Base-by-base conservation (phyloP, 2,329 filamentous ascomycete species). In the Epichloe sp. region DNA sequence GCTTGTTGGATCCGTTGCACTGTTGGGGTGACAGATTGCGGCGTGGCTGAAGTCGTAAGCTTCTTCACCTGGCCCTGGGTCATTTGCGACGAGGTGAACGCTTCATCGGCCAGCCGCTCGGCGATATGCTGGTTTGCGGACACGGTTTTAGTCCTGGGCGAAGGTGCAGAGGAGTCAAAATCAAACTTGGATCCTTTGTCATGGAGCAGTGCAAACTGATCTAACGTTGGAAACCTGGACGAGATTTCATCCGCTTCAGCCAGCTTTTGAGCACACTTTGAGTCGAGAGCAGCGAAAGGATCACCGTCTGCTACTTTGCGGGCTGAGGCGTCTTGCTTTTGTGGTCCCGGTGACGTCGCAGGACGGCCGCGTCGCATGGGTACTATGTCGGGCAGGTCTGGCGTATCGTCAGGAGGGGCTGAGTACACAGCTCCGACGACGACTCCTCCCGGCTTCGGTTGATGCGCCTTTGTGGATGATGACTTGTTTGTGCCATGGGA, bases 141-240 rank as follows among this genome's bases (percentile, higher is more conserved):
- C 6, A 55, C 52, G 49, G 76, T 73, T 17, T 75, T 74, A 35
- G 77, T 63, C n/a, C 73, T 71, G 34, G 78, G 67, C 41, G 69
- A 67, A 11, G 72, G 65, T 40, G 70, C 67, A 23, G 76, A 71
- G 6, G 71, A 67, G 53, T 87, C 83, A 63, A 96, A 96, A 50
- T 91, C 83, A 59, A 96, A 96, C 53, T 88, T 90, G 54, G 80
- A 71, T 3, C 86, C 86, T 55, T 86, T 80, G 55, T 97, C 89
- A 58, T 95, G 88, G 44, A 96, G 71, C 17, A 98, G 73, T 3
- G 91, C 84, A 62, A 98, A 98, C 58, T 97, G 88, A 60, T 97
- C 90, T 23, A 98, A 74, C 5, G 88, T 90, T 0, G 93, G 93
- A 58, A 96, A 98, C 49, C 86, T 80, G 31, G 81, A 77, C 0